phyloP scores from a whole-genome alignment of 2,329 filamentous ascomycete genomes.

The Scedosporium aurantiacum region DNA sequence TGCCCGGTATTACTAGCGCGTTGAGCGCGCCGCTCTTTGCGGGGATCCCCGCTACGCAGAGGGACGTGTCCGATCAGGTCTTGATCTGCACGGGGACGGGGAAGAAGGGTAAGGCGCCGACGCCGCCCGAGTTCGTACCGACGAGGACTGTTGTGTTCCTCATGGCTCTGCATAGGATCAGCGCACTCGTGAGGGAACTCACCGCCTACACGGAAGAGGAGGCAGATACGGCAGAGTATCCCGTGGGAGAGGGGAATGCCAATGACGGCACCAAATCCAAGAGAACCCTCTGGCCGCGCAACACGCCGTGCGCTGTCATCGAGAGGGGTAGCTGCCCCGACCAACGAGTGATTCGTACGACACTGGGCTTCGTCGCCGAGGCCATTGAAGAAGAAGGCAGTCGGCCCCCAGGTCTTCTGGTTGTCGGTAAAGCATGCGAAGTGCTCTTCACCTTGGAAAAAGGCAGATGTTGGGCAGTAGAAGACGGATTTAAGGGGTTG shows the following conservation, averaged over 20 bases:
- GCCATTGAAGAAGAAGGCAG: slow-evolving; percentile 86
- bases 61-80: slow-evolving; percentile 83
- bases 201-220: slow-evolving; percentile 30
- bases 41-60: slow-evolving; percentile 75
- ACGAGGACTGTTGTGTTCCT: slow-evolving; percentile 83
- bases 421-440: slow-evolving; percentile 75
- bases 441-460: slow-evolving; percentile 51
- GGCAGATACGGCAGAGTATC: slow-evolving; percentile 16
- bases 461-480: slow-evolving; percentile 65
- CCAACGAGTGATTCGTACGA: slow-evolving; percentile 84
- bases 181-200: slow-evolving; percentile 61
- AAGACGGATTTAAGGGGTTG: slow-evolving; percentile 74
- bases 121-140: slow-evolving; percentile 67
- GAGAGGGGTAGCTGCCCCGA: slow-evolving; percentile 91
- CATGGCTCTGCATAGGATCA: slow-evolving; percentile 85
- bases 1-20: slow-evolving; percentile 86
- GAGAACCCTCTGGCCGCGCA: slow-evolving; percentile 53
- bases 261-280: slow-evolving; percentile 15
- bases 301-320: slow-evolving; percentile 84
- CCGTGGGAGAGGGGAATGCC: slow-evolving; percentile 18
- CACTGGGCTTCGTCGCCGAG: slow-evolving; percentile 63
- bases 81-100: slow-evolving; percentile 95
- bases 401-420: slow-evolving; percentile 75
- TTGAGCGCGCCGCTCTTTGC: slow-evolving; percentile 82
- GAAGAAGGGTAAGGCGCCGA: slow-evolving; percentile 71